Evolutionary conservation across 805 yeast genomes (phyloP).

Genomic region (Saccharomycopsis schoenii): DNA sequence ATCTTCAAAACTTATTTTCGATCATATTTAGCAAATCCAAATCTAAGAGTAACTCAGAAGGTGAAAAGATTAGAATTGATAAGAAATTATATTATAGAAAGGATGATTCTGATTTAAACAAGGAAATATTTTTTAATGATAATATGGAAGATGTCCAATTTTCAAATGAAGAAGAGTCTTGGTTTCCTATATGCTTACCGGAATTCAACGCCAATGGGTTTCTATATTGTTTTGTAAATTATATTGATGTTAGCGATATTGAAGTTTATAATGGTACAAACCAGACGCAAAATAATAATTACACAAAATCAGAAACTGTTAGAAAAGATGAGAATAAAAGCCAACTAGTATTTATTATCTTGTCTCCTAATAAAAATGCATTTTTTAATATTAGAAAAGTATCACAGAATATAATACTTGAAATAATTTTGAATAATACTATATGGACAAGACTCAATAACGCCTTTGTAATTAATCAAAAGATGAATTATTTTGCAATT

Average conservation of each 20-base stretch:
- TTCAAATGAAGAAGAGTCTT: constrained; percentile 54
- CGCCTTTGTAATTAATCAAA: constrained; percentile 25
- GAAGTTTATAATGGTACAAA: constrained; percentile 14
- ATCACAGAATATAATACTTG: constrained; percentile 40
- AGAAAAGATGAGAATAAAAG: constrained; percentile 19
- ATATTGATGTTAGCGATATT: constrained; percentile 33
- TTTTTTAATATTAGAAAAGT: constrained; percentile 66
- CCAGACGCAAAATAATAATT: not conserved
- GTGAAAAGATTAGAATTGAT: constrained; percentile 4
- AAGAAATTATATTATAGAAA: not conserved
- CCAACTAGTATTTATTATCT: constrained; percentile 42
- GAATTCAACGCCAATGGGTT: constrained; percentile 85
- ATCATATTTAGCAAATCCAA: constrained; percentile 41
- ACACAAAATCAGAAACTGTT: not conserved
- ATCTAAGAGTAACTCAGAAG: not conserved
- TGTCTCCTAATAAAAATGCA: constrained; percentile 50
- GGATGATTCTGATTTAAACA: not conserved
- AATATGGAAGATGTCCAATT: constrained; percentile 15
- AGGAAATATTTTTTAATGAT: constrained; percentile 1
- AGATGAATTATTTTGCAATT: constrained; percentile 29
- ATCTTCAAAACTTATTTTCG: constrained; percentile 63
- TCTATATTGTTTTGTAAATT: constrained; percentile 68
- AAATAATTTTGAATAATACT: constrained; percentile 27
- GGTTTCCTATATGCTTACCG: constrained; percentile 92
- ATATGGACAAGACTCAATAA: constrained; percentile 30